These are phyloP conservation scores for Candida cerambycidarum DNA, from an alignment of 805 yeast species.

Conservation along the genomic window DNA sequence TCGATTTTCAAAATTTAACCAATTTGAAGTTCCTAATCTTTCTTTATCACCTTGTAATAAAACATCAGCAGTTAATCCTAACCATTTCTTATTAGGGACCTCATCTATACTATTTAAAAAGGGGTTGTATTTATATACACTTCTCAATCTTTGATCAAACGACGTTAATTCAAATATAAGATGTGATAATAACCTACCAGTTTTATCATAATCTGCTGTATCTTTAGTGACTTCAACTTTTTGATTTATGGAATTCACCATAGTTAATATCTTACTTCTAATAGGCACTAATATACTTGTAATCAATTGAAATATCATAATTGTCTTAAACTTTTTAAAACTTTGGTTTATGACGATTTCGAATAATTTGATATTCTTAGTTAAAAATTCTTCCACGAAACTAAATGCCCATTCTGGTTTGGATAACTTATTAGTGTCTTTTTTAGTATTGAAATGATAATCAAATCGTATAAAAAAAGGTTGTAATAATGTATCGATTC, in stretches of 20 bases:
- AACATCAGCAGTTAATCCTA: conserved; percentile 46
- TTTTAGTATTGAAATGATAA: conserved; percentile 58
- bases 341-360: conserved; percentile 37
- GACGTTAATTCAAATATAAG: conserved; percentile 55
- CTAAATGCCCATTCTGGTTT: conserved; percentile 72
- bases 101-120: conserved; percentile 19
- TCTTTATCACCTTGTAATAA: conserved; percentile 35
- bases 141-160: conserved; percentile 53
- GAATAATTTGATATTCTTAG: conserved; percentile 39
- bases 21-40: conserved; percentile 29
- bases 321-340: conserved; percentile 26
- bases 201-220: conserved; percentile 26
- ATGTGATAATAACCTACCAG: conserved; percentile 56
- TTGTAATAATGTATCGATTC: conserved; percentile 45
- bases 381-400: conserved; percentile 46
- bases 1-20: conserved; percentile 56
- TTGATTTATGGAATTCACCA: conserved; percentile 24
- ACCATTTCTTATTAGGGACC: conserved; percentile 40
- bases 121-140: conserved; percentile 49
- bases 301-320: conserved; percentile 40
- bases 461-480: conserved; percentile 52
- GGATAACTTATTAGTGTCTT: conserved; percentile 61
- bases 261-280: conserved; percentile 39
- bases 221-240: conserved; percentile 19
- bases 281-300: conserved; percentile 48